Base-by-base conservation (phyloP, 164 flowering plant genomes). In the Magnolia sinica region DNA sequence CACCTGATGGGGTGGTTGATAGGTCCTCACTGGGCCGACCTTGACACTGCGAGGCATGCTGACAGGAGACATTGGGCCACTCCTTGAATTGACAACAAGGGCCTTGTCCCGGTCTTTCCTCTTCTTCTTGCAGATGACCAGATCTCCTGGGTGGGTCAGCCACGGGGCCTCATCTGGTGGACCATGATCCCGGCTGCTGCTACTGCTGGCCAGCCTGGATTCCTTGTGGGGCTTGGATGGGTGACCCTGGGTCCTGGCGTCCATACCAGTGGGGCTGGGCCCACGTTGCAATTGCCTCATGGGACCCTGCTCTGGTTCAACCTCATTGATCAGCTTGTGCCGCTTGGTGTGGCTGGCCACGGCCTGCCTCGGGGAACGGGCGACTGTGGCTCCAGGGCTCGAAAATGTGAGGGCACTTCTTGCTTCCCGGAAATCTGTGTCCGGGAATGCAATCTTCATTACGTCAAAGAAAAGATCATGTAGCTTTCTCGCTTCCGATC, bases 121-220 rank as follows among this genome's bases (percentile, higher is more conserved):
- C 83, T 87, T 96, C 87, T 93, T 94, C 87, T 96, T 96, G 91
- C 98, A 91, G 58, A 92, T 89, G 52, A 96, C 99, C 50, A 96
- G 87, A 50, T 96, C 98, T 2, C 99, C 98, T 8, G 98, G 99
- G 81, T 94, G 98, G 59, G 97, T 82, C 18, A 84, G 84, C 63
- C 83, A 68, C 3, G 89, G 88, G 4, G 90, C 79, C 24, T 88
- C 95, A 50, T 90, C 92, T 9, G 61, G 61, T 16, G 18, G 61
- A 72, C 69, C 71, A 20, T 73, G 86, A 55, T 86, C 91, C 20
- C 88, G 81, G 66, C 83, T 81, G 70, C 85, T 87, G 79, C 85
- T 78, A 72, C 84, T 78, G 71, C 85, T 80, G 23, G 87, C 90
- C 31, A 84, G 75, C 82, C 91, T 88, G 8, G 94, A 78, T 74